Percentiles rank a stretch among this genome's conserved stretches.
Evolutionary conservation across 2,329 filamentous ascomycete genomes (phyloP).

Genomic region (Graphium sp.): DNA sequence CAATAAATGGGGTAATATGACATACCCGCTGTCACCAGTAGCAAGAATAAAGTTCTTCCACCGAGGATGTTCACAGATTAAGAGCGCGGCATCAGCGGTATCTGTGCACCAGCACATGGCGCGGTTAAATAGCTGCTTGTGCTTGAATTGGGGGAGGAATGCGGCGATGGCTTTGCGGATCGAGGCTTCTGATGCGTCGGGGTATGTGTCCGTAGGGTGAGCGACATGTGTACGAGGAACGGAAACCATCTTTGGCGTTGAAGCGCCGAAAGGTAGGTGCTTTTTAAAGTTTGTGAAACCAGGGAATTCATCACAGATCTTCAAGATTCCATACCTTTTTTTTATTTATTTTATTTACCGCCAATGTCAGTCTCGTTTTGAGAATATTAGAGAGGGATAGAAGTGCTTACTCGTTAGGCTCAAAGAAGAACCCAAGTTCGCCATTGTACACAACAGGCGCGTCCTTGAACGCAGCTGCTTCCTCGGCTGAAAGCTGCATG

Average conservation of each 20-base stretch:
- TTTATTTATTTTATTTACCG: slow-evolving; percentile 1
- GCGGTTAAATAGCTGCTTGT: slow-evolving; percentile 14
- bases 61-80: slow-evolving; percentile 16
- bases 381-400: not conserved
- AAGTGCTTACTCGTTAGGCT: slow-evolving; percentile 20
- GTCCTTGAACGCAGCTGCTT: slow-evolving; percentile 20
- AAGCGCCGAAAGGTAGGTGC: slow-evolving; percentile 16
- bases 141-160: slow-evolving; percentile 12
- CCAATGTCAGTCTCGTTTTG: too few species aligned
- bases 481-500: slow-evolving; percentile 20
- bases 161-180: slow-evolving; percentile 13
- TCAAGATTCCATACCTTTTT: slow-evolving; percentile 14
- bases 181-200: slow-evolving; percentile 13
- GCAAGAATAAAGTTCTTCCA: slow-evolving; percentile 28
- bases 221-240: slow-evolving; percentile 18
- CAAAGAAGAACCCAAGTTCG: slow-evolving; percentile 30
- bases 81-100: slow-evolving; percentile 14
- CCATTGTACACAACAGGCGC: slow-evolving; percentile 26
- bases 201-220: slow-evolving; percentile 18
- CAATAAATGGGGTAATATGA: not conserved
- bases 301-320: slow-evolving; percentile 20
- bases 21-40: slow-evolving; percentile 26
- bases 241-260: slow-evolving; percentile 11
- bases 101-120: slow-evolving; percentile 18
- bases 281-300: slow-evolving; percentile 18